Percentiles rank a stretch among this genome's conserved stretches.
These are phyloP conservation scores for Reutealis trisperma DNA, from an alignment of 345 rosid genomes.

Conservation along the genomic window DNA sequence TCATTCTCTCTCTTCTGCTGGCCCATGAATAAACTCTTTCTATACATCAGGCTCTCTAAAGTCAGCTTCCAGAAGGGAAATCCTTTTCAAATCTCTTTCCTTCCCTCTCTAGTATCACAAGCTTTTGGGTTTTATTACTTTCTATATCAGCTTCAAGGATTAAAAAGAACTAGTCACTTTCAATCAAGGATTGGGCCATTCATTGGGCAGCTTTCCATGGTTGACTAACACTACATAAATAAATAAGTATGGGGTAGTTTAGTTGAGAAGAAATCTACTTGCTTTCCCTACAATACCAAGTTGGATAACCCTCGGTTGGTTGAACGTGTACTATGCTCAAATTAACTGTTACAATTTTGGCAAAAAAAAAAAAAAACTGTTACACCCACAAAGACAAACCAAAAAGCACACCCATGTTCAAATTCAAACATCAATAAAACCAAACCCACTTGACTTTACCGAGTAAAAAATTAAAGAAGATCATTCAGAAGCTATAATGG, in stretches of 20 bases:
- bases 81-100: slow-evolving; percentile 11
- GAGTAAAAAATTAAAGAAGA: background rate
- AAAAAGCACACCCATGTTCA: background rate
- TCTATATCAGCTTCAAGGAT: slow-evolving; percentile 3
- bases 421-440: background rate
- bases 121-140: slow-evolving; percentile 13
- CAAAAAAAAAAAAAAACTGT: too few relatives aligned
- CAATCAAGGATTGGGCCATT: slow-evolving; percentile 6
- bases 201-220: slow-evolving; percentile 16
- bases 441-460: slow-evolving; percentile 3
- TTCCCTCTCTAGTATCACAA: slow-evolving; percentile 1
- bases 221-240: slow-evolving; percentile 26
- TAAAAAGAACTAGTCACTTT: background rate
- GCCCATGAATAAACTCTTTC: slow-evolving; percentile 3
- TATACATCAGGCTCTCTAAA: background rate
- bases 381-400: slow-evolving; percentile 3
- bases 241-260: slow-evolving; percentile 19
- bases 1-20: slow-evolving; percentile 3
- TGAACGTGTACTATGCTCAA: slow-evolving; percentile 21
- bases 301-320: slow-evolving; percentile 28
- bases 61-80: slow-evolving; percentile 30
- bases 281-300: slow-evolving; percentile 17
- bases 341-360: slow-evolving; percentile 5
- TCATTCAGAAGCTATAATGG: background rate
- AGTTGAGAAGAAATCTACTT: slow-evolving; percentile 25